Conservation (phyloP, 495 filamentous ascomycete genomes). For the Chaetomium cochliodes region DNA sequence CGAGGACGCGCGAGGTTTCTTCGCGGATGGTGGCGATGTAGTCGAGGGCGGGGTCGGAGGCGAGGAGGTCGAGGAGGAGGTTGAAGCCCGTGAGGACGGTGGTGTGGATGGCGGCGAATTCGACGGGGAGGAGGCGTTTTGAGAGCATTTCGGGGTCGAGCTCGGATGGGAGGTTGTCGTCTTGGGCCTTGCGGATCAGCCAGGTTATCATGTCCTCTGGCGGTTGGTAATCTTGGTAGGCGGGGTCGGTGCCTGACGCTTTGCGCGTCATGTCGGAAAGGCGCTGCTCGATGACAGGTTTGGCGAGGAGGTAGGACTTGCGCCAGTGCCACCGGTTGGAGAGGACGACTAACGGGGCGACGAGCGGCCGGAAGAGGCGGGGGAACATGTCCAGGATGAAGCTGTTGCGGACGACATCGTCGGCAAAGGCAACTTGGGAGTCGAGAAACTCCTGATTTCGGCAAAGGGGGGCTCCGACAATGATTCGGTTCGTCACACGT, state of each 20-base stretch:
- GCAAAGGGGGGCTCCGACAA: constrained; percentile 34
- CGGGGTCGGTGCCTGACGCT: constrained; percentile 27
- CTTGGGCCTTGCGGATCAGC: constrained; percentile 38
- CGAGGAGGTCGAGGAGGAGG: constrained; percentile 46
- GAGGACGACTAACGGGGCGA: constrained; percentile 31
- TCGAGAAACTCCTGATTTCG: constrained; percentile 33
- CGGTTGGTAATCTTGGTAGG: constrained; percentile 27
- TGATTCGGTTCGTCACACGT: constrained; percentile 35
- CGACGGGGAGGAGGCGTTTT: constrained; percentile 41
- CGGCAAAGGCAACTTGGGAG: constrained; percentile 36
- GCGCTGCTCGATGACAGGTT: constrained; percentile 35
- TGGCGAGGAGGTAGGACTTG: constrained; percentile 25
- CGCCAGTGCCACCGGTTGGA: constrained; percentile 37
- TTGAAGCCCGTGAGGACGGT: constrained; percentile 46
- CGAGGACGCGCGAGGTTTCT: constrained; percentile 35
- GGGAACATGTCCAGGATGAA: constrained; percentile 40
- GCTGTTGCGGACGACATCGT: constrained; percentile 37
- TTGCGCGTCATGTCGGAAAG: constrained; percentile 31
- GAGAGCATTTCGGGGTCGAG: constrained; percentile 29
- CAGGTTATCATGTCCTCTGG: constrained; percentile 42
- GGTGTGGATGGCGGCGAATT: constrained; percentile 51
- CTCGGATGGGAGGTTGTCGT: constrained; percentile 28
- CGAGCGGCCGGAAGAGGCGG: constrained; percentile 36
- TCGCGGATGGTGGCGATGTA: constrained; percentile 39
- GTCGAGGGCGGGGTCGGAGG: constrained; percentile 32